Percentiles rank a stretch among this genome's conserved stretches.
Evolutionary conservation across 164 flowering plant species (phyloP).

Genomic region (Tetrastigma voinierianum): DNA sequence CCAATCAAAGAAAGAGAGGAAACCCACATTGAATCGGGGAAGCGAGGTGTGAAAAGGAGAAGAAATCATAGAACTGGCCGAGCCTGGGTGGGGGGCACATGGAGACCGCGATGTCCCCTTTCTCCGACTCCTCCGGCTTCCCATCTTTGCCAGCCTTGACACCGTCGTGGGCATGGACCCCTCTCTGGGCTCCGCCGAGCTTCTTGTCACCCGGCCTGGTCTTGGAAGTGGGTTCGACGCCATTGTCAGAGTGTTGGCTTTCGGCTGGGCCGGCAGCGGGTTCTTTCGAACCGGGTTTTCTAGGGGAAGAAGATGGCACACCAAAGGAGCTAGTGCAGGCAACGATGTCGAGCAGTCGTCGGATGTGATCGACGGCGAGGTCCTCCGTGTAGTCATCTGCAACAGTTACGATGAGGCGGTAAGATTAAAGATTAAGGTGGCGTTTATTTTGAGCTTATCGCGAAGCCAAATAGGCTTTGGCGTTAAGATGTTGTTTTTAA

Average conservation of each 20-base stretch:
- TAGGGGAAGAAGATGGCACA: conserved; percentile 36
- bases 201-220: conserved; percentile 21
- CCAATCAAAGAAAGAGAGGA: background rate
- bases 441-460: too few species aligned
- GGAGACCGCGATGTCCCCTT: conserved; percentile 37
- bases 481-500: too few species aligned
- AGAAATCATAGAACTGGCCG: conserved; percentile 88
- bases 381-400: conserved; percentile 86
- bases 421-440: too few species aligned
- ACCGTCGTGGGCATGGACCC: background rate
- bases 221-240: conserved; percentile 16
- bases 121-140: conserved; percentile 28
- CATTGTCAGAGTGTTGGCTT: conserved; percentile 13
- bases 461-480: too few species aligned
- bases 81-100: conserved; percentile 79
- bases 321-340: conserved; percentile 83
- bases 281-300: conserved; percentile 30
- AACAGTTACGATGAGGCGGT: background rate
- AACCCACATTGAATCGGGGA: conserved; percentile 80
- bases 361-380: conserved; percentile 56
- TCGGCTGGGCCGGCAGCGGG: conserved; percentile 20
- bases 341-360: conserved; percentile 87
- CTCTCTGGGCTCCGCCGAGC: background rate
- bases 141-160: conserved; percentile 12
- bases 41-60: conserved; percentile 79